phyloP scores from a whole-genome alignment of 2,329 filamentous ascomycete genomes.

The Capronia coronata region DNA sequence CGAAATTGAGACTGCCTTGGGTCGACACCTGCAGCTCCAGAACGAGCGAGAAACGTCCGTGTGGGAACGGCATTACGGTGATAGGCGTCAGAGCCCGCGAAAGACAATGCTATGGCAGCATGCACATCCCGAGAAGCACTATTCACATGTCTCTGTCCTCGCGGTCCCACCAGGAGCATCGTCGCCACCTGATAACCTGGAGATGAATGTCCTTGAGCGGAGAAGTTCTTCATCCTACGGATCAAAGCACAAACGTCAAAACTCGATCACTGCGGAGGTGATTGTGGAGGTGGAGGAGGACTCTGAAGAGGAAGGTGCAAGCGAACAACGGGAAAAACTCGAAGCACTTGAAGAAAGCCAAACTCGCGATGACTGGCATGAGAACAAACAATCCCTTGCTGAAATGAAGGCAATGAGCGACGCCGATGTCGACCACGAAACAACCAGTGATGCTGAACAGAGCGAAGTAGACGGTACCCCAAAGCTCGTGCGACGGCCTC shows the following conservation, averaged over 20 bases:
- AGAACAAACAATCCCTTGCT: conserved; percentile 3
- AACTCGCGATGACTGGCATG: conserved; percentile 1
- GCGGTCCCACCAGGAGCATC: conserved; percentile 2
- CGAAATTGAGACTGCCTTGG: conserved; percentile 63
- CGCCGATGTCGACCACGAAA: neutral
- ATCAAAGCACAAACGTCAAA: conserved; percentile 22
- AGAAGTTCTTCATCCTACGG: conserved; percentile 5
- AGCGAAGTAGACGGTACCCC: neutral
- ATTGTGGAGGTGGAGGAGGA: conserved; percentile 27
- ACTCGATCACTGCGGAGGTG: conserved; percentile 23
- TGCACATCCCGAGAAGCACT: conserved; percentile 34
- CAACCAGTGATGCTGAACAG: neutral
- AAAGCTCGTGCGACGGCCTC: conserved; percentile 15
- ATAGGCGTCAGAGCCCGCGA: conserved; percentile 42
- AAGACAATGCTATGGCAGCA: conserved; percentile 49
- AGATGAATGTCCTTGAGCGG: conserved; percentile 20
- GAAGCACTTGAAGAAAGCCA: conserved; percentile 78
- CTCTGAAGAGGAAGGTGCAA: conserved; percentile 38
- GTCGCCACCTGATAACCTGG: conserved; percentile 14
- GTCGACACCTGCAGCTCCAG: conserved; percentile 49
- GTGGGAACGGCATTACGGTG: conserved; percentile 75
- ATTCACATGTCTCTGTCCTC: conserved; percentile 23
- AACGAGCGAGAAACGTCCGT: conserved; percentile 42
- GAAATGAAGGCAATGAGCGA: neutral
- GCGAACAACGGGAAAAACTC: conserved; percentile 74